phyloP scores from a whole-genome alignment of 2,329 filamentous ascomycete genomes.

The Sporothrix brunneoviolacea region DNA sequence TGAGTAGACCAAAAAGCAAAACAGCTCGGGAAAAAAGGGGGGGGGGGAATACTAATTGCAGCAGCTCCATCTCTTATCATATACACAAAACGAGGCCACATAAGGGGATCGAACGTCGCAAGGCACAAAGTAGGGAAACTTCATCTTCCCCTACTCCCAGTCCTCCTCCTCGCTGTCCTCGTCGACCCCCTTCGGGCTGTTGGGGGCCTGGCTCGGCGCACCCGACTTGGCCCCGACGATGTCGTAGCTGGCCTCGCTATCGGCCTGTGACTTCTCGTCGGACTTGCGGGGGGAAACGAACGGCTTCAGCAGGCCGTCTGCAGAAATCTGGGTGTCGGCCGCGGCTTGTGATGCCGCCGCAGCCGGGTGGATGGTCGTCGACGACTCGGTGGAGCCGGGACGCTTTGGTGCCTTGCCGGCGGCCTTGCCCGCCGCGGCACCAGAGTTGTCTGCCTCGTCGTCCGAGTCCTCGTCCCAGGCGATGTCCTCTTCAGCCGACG shows the following conservation, averaged over 20 bases:
- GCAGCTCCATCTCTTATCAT: slow-evolving; percentile 9
- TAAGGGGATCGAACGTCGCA: too few species aligned
- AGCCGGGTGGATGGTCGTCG: slow-evolving; percentile 53
- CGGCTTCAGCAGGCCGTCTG: slow-evolving; percentile 48
- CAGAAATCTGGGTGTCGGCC: slow-evolving; percentile 13
- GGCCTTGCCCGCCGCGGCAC: neutral
- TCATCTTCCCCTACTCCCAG: too few species aligned
- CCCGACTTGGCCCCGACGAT: slow-evolving; percentile 75
- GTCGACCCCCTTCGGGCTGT: slow-evolving; percentile 52
- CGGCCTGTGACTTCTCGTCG: slow-evolving; percentile 82
- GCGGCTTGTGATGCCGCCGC: slow-evolving; percentile 24
- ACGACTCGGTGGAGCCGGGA: slow-evolving; percentile 48
- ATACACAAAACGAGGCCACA: neutral
- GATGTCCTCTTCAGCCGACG: slow-evolving; percentile 64
- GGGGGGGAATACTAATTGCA: neutral
- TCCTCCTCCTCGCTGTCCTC: slow-evolving; percentile 65
- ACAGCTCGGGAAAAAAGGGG: neutral
- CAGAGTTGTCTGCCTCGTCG: slow-evolving; percentile 31
- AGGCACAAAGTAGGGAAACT: too few species aligned
- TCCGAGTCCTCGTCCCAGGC: slow-evolving; percentile 56
- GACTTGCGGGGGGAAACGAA: slow-evolving; percentile 59
- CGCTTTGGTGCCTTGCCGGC: slow-evolving; percentile 24
- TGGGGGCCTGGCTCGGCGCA: slow-evolving; percentile 69
- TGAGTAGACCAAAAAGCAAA: slow-evolving; percentile 3
- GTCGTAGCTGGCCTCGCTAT: slow-evolving; percentile 95